Conservation (phyloP, 139 green algal genomes). For the Microglena sp. region DNA sequence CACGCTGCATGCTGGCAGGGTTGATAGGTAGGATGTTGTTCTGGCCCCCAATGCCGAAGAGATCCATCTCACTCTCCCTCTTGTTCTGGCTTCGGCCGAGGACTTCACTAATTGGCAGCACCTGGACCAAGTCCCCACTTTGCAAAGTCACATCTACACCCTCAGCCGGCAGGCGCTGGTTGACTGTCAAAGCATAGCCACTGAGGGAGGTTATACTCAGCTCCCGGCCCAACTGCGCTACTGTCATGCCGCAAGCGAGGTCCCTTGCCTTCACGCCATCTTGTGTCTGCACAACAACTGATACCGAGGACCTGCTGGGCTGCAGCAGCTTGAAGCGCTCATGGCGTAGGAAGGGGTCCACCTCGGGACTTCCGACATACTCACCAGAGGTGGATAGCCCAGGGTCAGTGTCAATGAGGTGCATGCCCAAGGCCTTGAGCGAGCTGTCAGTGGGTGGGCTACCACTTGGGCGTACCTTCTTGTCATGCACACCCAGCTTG, state of each 20-base stretch:
- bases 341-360: conserved; percentile 35
- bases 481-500: conserved; percentile 35
- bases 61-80: no score
- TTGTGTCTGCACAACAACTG: conserved; percentile 24
- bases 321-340: conserved; percentile 22
- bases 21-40: no score
- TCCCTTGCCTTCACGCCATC: conserved; percentile 14
- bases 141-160: conserved; percentile 9
- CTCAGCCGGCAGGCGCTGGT: conserved; percentile 14
- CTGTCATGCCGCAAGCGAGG: conserved; percentile 13
- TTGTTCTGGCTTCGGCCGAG: conserved; percentile 6
- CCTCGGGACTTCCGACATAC: no score
- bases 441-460: conserved; percentile 24
- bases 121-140: conserved; percentile 26
- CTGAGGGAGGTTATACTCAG: conserved; percentile 12
- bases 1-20: no score
- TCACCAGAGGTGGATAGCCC: neutral
- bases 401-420: conserved; percentile 12
- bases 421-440: conserved; percentile 27
- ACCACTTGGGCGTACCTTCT: conserved; percentile 32
- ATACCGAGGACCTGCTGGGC: no score
- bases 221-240: conserved; percentile 8
- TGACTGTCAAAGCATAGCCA: conserved; percentile 22
- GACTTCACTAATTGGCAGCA: conserved; percentile 13
- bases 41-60: no score